phyloP scores from a whole-genome alignment of 192 early-diverging fungal species.

The Chytriomyces hyalinus region DNA sequence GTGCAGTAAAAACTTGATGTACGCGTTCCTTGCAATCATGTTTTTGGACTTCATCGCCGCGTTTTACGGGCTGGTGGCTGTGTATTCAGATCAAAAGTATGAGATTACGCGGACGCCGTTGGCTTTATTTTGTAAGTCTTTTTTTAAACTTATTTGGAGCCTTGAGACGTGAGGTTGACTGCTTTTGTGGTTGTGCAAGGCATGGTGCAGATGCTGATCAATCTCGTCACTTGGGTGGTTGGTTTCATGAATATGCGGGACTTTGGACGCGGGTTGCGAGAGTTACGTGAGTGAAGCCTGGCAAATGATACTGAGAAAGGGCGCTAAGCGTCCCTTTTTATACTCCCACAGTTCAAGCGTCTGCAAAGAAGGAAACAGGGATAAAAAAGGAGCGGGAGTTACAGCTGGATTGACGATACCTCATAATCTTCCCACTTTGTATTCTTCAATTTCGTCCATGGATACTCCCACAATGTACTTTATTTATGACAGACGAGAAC shows the following conservation, averaged over 20 bases:
- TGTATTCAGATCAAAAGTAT: constrained; percentile 18
- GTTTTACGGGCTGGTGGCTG: constrained; percentile 13
- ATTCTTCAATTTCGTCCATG: not conserved
- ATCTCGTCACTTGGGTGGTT: constrained; percentile 23
- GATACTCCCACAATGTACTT: too few species aligned
- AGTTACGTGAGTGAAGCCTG: constrained; percentile 8
- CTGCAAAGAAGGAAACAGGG: constrained; percentile 2
- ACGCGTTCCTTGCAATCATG: constrained; percentile 1
- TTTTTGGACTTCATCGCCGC: constrained; percentile 23
- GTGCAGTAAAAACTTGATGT: constrained; percentile 15
- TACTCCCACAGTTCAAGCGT: not conserved
- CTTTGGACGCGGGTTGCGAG: constrained; percentile 15
- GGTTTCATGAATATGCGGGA: constrained; percentile 18
- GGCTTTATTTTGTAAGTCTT: constrained; percentile 30
- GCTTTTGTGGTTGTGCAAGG: not conserved
- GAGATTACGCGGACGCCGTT: constrained; percentile 18
- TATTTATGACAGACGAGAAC: too few species aligned
- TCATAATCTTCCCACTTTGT: not conserved
- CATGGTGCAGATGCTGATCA: constrained; percentile 12
- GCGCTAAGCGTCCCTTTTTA: not conserved
- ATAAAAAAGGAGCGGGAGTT: constrained; percentile 18
- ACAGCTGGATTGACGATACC: not conserved
- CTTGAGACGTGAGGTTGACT: not conserved
- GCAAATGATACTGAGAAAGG: not conserved
- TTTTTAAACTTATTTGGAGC: too few species aligned